A percentile compares a stretch with the other conserved stretches of the same genome.
Conservation (phyloP, 371 early-diverging fungal genomes). For the Circinella minor region DNA sequence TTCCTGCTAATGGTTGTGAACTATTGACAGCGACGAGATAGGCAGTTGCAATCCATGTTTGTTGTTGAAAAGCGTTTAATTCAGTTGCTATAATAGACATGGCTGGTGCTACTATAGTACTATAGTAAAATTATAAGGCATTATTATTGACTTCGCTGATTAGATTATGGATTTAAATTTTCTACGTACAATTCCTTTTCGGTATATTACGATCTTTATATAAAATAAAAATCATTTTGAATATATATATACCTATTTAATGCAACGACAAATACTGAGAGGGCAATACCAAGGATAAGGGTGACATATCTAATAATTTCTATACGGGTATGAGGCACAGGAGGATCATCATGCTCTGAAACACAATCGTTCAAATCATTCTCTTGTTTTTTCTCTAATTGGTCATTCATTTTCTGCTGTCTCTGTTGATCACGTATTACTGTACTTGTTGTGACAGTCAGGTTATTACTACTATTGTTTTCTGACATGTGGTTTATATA, state of each 20-base stretch:
- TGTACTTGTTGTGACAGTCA: too few relatives aligned
- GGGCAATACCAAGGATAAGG: not conserved
- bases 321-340: not conserved
- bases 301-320: not conserved
- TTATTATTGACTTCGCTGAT: too few relatives aligned
- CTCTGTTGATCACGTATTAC: too few relatives aligned
- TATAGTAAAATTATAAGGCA: not conserved
- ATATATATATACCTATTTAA: not conserved
- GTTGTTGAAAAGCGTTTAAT: conserved; percentile 10
- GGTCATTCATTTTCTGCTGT: not conserved
- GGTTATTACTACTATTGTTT: too few relatives aligned
- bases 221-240: too few relatives aligned
- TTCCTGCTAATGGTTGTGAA: conserved; percentile 7
- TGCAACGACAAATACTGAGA: not conserved
- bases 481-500: too few relatives aligned
- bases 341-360: not conserved
- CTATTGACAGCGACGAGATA: conserved; percentile 33
- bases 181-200: too few relatives aligned
- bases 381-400: not conserved
- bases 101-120: conserved; percentile 19
- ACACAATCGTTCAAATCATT: too few relatives aligned
- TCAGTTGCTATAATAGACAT: conserved; percentile 12
- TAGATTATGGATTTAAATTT: too few relatives aligned
- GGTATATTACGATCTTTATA: too few relatives aligned
- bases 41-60: conserved; percentile 26